Percentiles rank a stretch among this genome's conserved stretches.
phyloP scores from a whole-genome alignment of 331 rosid species.

The Malus hybrid region DNA sequence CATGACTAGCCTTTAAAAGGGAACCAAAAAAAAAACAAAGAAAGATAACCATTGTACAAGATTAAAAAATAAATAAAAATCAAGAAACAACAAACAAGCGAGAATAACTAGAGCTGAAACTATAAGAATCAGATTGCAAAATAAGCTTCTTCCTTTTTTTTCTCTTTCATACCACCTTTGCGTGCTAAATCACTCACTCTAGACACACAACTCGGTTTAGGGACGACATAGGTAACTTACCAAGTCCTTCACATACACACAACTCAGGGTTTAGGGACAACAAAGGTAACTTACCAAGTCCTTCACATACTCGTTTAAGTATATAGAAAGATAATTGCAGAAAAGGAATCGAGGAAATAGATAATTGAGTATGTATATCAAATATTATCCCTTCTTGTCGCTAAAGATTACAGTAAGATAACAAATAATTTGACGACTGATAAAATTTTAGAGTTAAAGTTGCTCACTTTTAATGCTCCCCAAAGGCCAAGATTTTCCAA shows the following conservation, averaged over 20 bases:
- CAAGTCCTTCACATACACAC: too few relatives aligned
- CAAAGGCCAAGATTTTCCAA: constrained; percentile 69
- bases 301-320: background rate
- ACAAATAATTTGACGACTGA: background rate
- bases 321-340: background rate
- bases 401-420: background rate
- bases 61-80: background rate
- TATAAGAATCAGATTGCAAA: too few relatives aligned
- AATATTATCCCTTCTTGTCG: background rate
- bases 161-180: too few relatives aligned
- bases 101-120: too few relatives aligned
- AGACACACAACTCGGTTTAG: background rate
- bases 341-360: background rate
- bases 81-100: too few relatives aligned
- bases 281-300: background rate
- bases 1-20: constrained; percentile 51
- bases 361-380: background rate
- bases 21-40: background rate
- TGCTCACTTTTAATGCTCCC: constrained; percentile 79
- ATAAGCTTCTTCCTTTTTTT: too few relatives aligned
- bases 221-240: too few relatives aligned
- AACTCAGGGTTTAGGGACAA: background rate
- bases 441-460: constrained; percentile 2
- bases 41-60: background rate
- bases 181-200: background rate